Evolutionary conservation across 495 filamentous ascomycete species (phyloP), one percentile per base, ranked within the genome.

Genomic region (Podospora conica): DNA sequence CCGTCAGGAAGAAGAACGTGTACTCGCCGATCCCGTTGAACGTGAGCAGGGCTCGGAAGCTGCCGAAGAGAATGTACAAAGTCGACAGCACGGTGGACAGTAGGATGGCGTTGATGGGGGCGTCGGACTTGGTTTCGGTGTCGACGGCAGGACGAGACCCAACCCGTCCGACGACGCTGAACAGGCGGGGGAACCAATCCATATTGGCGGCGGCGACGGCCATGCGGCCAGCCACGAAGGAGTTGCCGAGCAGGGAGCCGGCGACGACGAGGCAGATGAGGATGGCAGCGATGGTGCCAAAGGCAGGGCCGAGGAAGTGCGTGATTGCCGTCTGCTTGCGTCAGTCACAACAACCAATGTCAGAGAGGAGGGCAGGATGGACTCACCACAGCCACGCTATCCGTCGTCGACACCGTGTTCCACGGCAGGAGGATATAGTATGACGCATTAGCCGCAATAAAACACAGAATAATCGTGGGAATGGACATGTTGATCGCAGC

Each of bases 1-100:
- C 82, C 3, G 83, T 84, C 7, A 87, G 72, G 67, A 85, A 84
- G 76, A 86, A 87, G 72, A 87, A 85, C 0, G 80, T 76, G 65
- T 83, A 86, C 69, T 86, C 85, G 11, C 79, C 82, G 3, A 86
- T 71, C 0, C 85, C 84, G 66, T 83, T 84, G 70, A 86, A 84
- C 3, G 83, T 86, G 9, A 87, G 69, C 3, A 87, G 75, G 1
- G 80, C 78, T 6, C 83, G 79, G 76, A 87, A 86, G 68, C 76
- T 86, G 3, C 84, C 85, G 3, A 86, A 70, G 20, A 85, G 71
- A 40, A 86, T 85, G 68, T 86, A 87, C 9, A 84, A 40, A 0
- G 79, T 69, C 2, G 83, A 78, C 10, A 86, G 77, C 20, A 79
- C 61, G 0, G 77, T 74, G 9, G 79, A 79, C 1, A 86, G 76